A percentile compares a stretch with the other conserved stretches of the same genome.
Conservation (phyloP, 2,329 filamentous ascomycete species). For the Arthrobotrys sphaeroides region DNA sequence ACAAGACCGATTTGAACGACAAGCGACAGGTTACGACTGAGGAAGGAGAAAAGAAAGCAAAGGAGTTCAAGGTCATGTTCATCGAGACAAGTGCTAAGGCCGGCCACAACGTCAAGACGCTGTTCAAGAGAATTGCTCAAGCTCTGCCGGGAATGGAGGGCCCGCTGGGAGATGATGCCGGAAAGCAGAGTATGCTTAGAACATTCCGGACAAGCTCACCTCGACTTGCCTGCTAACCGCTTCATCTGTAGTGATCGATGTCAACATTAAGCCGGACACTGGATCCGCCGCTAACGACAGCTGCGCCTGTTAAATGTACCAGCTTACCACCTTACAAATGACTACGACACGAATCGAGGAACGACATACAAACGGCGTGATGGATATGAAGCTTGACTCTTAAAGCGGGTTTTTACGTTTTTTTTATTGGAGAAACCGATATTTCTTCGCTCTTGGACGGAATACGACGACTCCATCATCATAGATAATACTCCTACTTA, state of each 20-base stretch:
- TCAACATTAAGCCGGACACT: slow-evolving; percentile 75
- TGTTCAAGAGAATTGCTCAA: slow-evolving; percentile 98
- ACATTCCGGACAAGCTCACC: slow-evolving; percentile 72
- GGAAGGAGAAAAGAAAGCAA: slow-evolving; percentile 96
- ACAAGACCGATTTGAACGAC: slow-evolving; percentile 99
- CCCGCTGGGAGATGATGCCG: slow-evolving; percentile 74
- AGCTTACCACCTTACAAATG: not conserved
- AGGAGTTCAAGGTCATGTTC: slow-evolving; percentile 98
- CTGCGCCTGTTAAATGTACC: slow-evolving; percentile 69
- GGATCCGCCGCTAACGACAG: slow-evolving; percentile 76
- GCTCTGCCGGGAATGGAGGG: slow-evolving; percentile 98
- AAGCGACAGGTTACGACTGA: slow-evolving; percentile 96
- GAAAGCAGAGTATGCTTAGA: slow-evolving; percentile 71
- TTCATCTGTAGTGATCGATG: slow-evolving; percentile 85
- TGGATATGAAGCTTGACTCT: slow-evolving; percentile 14
- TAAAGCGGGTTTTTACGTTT: slow-evolving; percentile 23
- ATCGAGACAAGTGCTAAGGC: slow-evolving; percentile 98
- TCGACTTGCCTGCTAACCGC: slow-evolving; percentile 12
- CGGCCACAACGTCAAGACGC: slow-evolving; percentile 95
- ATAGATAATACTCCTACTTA: slow-evolving; percentile 41
- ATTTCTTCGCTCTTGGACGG: slow-evolving; percentile 33
- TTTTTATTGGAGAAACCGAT: slow-evolving; percentile 22
- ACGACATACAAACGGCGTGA: slow-evolving; percentile 8
- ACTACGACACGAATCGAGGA: not conserved
- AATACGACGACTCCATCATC: slow-evolving; percentile 30